Evolutionary conservation across 1,284 basidiomycete species (phyloP).

Genomic region (Tylopilus sp.): DNA sequence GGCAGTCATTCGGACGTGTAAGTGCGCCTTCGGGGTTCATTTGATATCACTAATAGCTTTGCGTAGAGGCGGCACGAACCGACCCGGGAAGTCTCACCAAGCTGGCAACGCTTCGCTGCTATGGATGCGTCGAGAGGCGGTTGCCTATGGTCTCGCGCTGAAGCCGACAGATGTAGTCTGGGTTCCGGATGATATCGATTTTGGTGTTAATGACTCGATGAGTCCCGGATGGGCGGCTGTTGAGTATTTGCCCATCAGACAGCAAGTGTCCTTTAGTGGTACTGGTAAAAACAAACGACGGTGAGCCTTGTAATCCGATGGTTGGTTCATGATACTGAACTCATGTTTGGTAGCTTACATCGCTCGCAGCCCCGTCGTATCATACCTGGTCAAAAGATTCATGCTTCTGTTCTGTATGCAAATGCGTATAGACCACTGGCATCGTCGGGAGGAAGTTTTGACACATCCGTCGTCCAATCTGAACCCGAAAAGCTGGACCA

Average conservation of each 20-base stretch:
- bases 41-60: neutral
- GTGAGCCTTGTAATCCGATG: conserved; percentile 7
- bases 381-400: conserved; percentile 32
- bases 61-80: conserved; percentile 22
- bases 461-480: conserved; percentile 17
- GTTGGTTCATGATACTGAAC: neutral
- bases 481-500: conserved; percentile 6
- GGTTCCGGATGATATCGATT: conserved; percentile 27
- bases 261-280: conserved; percentile 23
- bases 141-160: conserved; percentile 19
- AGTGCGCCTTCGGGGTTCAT: neutral
- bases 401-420: conserved; percentile 29
- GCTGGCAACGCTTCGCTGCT: conserved; percentile 25
- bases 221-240: conserved; percentile 16
- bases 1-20: conserved; percentile 36
- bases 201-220: conserved; percentile 22
- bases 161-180: conserved; percentile 25
- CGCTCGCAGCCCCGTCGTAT: conserved; percentile 23
- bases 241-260: conserved; percentile 29
- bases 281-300: conserved; percentile 10
- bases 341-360: conserved; percentile 16
- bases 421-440: conserved; percentile 26
- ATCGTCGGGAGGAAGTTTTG: conserved; percentile 25
- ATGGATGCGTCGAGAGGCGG: conserved; percentile 31
- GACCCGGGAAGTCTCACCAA: conserved; percentile 14